Base-by-base conservation (phyloP, 1,284 basidiomycete genomes). In the Ceratorhiza oryzae-sativae region DNA sequence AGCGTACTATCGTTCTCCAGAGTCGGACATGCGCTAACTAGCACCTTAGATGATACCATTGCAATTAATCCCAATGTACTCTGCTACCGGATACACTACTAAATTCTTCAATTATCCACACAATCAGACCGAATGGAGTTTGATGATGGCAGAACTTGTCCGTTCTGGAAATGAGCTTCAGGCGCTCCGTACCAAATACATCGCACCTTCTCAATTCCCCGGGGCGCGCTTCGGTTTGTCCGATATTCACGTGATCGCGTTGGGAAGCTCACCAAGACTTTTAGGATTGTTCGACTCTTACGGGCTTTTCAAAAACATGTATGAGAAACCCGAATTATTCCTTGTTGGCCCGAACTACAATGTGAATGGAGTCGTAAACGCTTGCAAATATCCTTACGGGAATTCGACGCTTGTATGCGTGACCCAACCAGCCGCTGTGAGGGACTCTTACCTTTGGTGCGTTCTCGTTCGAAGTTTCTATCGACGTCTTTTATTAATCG, bases 281-380 rank as follows among this genome's bases (percentile, higher is more conserved):
- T 27, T 39, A 78, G 80, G 79, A 10, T 74, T 77, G 0, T 81
- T 81, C 60, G 79, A 82, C 71, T 80, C 80, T n/a, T 76, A 80
- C 58, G 77, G 72, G 6, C 75, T 88, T 12, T 87, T 88, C 80
- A 77, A 80, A 41, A 86, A 88, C 75, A 88, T 88, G 79, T 80
- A 82, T 72, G 77, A 80, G 27, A 78, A 83, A 61, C 87, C 87
- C 1, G 75, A 79, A 1, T 74, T 77, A 13, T 88, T 86, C 75
- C 77, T 88, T 53, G 88, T 88, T 71, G 87, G 87, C 15, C 88
- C 86, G 1, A 86, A 82, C 1, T 78, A 85, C 62, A 88, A 88
- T 75, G 82, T 84, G 9, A 87, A 85, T 0, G 85, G 86, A 1
- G 86, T 85, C 74, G 81, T 86, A 45, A 56, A 77, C 13, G 74